Evolutionary conservation across 2,329 filamentous ascomycete species (phyloP).

Genomic region (Colletotrichum nymphaeae): DNA sequence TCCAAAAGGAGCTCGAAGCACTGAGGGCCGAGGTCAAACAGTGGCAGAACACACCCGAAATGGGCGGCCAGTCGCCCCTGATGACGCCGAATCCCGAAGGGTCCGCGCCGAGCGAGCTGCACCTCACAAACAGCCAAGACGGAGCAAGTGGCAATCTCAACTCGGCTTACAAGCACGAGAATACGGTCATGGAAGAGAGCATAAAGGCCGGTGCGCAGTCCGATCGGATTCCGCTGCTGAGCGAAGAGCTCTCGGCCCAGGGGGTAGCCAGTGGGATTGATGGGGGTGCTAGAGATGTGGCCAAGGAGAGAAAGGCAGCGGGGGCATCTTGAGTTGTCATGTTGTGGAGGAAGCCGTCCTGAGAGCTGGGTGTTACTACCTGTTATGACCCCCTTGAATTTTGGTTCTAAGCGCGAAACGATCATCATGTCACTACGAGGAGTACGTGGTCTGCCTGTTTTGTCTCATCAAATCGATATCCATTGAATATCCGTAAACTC

Average conservation of each 20-base stretch:
- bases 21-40: constrained; percentile 90
- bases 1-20: constrained; percentile 94
- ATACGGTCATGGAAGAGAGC: constrained; percentile 36
- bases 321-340: not conserved
- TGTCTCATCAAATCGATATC: not conserved
- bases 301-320: constrained; percentile 58
- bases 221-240: constrained; percentile 69
- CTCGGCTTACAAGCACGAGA: constrained; percentile 3
- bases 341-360: not conserved
- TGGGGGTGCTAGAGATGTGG: constrained; percentile 55
- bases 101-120: constrained; percentile 23
- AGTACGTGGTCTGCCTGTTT: not conserved
- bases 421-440: not conserved
- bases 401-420: not conserved
- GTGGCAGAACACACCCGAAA: constrained; percentile 77
- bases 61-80: constrained; percentile 51
- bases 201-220: constrained; percentile 41
- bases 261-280: constrained; percentile 56
- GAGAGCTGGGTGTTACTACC: not conserved
- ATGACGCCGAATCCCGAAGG: constrained; percentile 48
- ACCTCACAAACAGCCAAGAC: constrained; percentile 29
- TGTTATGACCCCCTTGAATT: not conserved
- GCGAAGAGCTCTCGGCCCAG: constrained; percentile 53
- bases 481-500: not conserved
- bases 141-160: constrained; percentile 35